These are phyloP conservation scores for Apiospora arundinis DNA, from an alignment of 2,329 filamentous ascomycete species.

Conservation along the genomic window DNA sequence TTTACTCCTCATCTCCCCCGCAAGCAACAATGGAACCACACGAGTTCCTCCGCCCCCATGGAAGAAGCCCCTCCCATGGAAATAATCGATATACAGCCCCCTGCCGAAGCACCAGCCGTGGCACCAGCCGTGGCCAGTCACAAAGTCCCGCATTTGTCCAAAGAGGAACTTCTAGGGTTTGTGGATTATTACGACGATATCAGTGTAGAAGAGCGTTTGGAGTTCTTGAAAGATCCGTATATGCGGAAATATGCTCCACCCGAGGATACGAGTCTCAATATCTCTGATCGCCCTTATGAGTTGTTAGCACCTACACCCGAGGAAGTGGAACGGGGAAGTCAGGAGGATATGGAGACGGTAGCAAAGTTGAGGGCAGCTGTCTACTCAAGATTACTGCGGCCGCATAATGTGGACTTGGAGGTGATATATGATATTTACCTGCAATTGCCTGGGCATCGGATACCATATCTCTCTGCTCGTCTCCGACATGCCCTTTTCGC, in stretches of 20 bases:
- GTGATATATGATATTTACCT: slow-evolving; percentile 57
- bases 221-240: slow-evolving; percentile 59
- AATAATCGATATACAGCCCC: background rate
- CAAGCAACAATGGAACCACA: slow-evolving; percentile 33
- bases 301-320: slow-evolving; percentile 51
- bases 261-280: slow-evolving; percentile 53
- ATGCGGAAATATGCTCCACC: slow-evolving; percentile 59
- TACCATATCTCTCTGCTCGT: slow-evolving; percentile 54
- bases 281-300: slow-evolving; percentile 60
- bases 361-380: slow-evolving; percentile 50
- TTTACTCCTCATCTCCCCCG: slow-evolving; percentile 31
- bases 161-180: slow-evolving; percentile 57
- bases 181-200: slow-evolving; percentile 57
- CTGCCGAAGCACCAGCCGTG: background rate
- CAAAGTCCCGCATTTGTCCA: slow-evolving; percentile 22
- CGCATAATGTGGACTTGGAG: slow-evolving; percentile 47
- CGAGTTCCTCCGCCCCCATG: slow-evolving; percentile 23
- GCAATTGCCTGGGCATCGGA: slow-evolving; percentile 57
- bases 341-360: slow-evolving; percentile 45
- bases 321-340: slow-evolving; percentile 45
- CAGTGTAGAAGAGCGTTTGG: slow-evolving; percentile 59
- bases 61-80: slow-evolving; percentile 14
- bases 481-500: slow-evolving; percentile 70
- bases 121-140: background rate
- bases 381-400: slow-evolving; percentile 49